These are phyloP conservation scores for Closterium sp. DNA, from an alignment of 139 green algal genomes.

Conservation along the genomic window DNA sequence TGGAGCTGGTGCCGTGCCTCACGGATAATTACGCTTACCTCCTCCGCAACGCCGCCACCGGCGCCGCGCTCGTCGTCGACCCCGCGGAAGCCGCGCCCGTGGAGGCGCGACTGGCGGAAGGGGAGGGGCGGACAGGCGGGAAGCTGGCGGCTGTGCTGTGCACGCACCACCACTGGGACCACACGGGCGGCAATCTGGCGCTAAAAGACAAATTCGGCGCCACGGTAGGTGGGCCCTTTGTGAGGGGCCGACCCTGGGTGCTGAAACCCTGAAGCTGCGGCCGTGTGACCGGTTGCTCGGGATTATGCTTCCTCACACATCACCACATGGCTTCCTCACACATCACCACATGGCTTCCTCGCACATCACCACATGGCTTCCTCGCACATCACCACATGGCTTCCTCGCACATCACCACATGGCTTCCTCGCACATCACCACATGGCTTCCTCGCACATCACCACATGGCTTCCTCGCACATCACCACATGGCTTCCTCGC, in stretches of 20 bases:
- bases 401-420: too few relatives aligned
- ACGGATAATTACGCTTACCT: conserved; percentile 63
- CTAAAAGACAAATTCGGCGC: conserved; percentile 46
- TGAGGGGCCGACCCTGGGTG: too few relatives aligned
- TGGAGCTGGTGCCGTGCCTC: conserved; percentile 53
- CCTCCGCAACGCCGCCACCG: conserved; percentile 37
- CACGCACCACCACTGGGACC: conserved; percentile 58
- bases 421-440: too few relatives aligned
- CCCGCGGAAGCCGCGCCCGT: conserved; percentile 51
- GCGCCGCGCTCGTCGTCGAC: conserved; percentile 54
- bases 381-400: too few relatives aligned
- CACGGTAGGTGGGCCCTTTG: conserved; percentile 1
- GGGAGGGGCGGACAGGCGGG: conserved; percentile 25
- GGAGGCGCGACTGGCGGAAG: conserved; percentile 29
- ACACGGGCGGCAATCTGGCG: conserved; percentile 55
- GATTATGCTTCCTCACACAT: too few relatives aligned
- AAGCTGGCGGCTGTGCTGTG: conserved; percentile 51
- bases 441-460: too few relatives aligned
- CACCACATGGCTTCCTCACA: too few relatives aligned
- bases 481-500: too few relatives aligned
- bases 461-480: too few relatives aligned
- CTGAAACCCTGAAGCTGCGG: background rate
- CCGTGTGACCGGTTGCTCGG: too few relatives aligned
- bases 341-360: too few relatives aligned
- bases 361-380: too few relatives aligned